Evolutionary conservation across 2,329 filamentous ascomycete species (phyloP), one percentile per base, ranked within the genome.

Genomic region (Alternaria sp.): DNA sequence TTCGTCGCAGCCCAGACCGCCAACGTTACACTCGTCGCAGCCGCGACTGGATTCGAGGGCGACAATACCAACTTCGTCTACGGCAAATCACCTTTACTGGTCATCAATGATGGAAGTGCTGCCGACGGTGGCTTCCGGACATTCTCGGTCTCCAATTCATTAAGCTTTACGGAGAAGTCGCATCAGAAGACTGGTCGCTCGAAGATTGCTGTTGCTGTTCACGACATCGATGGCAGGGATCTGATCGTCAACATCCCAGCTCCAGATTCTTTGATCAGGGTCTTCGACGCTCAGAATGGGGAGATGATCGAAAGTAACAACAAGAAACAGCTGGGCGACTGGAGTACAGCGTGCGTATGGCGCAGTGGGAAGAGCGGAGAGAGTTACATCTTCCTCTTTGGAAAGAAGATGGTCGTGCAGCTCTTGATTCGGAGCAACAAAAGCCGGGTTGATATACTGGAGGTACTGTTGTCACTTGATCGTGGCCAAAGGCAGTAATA

Each of bases 11-110:
- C 69, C 11, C 66, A 68, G 41, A 58, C 67, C 25, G 72, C 58
- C 4, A 72, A 69, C 18, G 63, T 75, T 15, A 71, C 63, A 3
- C 65, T 76, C 6, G 50, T 64, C 7, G 68, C 70, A 53, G 71
- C 65, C 44, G 71, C 72, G 15, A 69, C 61, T 9, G 70, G 69
- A 6, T 76, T 76, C 21, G 70, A 76, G 23, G 59, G 66, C n/a
- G 75, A 77, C 26, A 76, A 74, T 28, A 71, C 73, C 10, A 72
- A 63, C 9, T 73, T 77, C 43, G 58, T 74, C 33, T 76, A 77
- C 23, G 64, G 67, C 7, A 33, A 43, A 6, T 58, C 64, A 7
- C 70, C 73, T 30, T 55, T 71, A 3, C 57, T 77, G 1, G 65
- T 76, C 11, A 66, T 63, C 7, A 76, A 77, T 15, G 73, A 77